phyloP scores from a whole-genome alignment of 345 rosid species.

The Crucihimalaya himalaica region DNA sequence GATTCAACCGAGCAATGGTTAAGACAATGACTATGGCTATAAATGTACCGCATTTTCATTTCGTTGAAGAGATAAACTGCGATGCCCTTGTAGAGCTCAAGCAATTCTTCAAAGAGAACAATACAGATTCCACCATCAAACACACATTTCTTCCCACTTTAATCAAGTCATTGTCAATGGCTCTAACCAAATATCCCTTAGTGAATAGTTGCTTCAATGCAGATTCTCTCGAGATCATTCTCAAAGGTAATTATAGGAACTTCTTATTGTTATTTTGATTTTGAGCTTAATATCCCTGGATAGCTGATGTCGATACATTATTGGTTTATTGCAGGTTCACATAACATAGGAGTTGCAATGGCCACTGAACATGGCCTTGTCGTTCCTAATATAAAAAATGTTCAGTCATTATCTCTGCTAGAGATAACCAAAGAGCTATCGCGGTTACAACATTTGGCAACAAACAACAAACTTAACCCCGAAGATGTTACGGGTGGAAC shows the following conservation, averaged over 20 bases:
- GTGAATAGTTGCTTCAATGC: constrained; percentile 90
- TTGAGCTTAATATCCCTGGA: background rate
- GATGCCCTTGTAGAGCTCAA: constrained; percentile 79
- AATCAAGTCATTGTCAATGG: constrained; percentile 86
- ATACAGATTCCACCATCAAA: constrained; percentile 63
- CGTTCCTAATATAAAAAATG: constrained; percentile 93
- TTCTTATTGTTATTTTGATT: background rate
- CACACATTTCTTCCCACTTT: constrained; percentile 84
- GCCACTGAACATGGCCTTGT: constrained; percentile 86
- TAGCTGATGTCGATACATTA: background rate
- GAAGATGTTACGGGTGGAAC: constrained; percentile 85
- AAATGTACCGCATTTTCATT: constrained; percentile 92
- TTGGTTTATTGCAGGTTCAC: constrained; percentile 60
- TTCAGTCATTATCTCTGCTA: constrained; percentile 70
- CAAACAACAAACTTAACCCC: constrained; percentile 70
- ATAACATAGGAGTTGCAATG: constrained; percentile 95
- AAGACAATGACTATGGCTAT: constrained; percentile 93
- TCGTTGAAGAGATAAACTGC: constrained; percentile 87
- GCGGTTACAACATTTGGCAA: constrained; percentile 69
- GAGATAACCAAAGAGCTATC: constrained; percentile 87
- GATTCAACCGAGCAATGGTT: constrained; percentile 86
- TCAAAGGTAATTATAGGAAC: constrained; percentile 55
- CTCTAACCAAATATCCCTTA: constrained; percentile 71
- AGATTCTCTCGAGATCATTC: constrained; percentile 65
- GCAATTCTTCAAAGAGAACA: constrained; percentile 64